Conservation (phyloP, 768 basidiomycete species). For the Tylopilus subfusipes region DNA sequence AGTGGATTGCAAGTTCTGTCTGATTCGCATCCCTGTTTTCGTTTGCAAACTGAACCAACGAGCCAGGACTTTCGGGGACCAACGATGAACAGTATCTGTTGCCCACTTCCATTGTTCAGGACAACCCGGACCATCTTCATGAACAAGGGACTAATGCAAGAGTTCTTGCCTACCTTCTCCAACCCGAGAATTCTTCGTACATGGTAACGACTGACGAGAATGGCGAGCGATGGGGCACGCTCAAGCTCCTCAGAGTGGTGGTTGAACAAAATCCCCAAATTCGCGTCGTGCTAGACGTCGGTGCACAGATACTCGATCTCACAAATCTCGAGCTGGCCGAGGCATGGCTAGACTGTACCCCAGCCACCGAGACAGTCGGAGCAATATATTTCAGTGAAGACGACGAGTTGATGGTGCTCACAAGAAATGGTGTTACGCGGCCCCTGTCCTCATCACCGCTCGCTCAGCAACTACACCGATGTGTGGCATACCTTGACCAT, state of each 20-base stretch:
- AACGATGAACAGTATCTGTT: neutral
- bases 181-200: neutral
- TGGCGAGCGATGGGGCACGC: neutral
- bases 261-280: neutral
- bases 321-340: neutral
- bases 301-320: neutral
- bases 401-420: neutral
- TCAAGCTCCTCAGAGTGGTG: neutral
- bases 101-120: neutral
- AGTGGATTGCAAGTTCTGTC: neutral
- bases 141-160: neutral
- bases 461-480: neutral
- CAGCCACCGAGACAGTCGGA: neutral
- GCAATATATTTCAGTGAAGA: neutral
- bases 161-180: neutral
- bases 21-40: neutral
- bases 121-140: neutral
- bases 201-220: neutral
- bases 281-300: neutral
- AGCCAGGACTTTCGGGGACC: neutral
- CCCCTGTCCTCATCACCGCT: neutral
- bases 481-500: neutral
- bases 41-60: neutral
- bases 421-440: neutral
- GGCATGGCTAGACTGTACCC: neutral